Base-by-base conservation (phyloP, 805 yeast genomes). In the Yamadazyma takamatsuzukensis region DNA sequence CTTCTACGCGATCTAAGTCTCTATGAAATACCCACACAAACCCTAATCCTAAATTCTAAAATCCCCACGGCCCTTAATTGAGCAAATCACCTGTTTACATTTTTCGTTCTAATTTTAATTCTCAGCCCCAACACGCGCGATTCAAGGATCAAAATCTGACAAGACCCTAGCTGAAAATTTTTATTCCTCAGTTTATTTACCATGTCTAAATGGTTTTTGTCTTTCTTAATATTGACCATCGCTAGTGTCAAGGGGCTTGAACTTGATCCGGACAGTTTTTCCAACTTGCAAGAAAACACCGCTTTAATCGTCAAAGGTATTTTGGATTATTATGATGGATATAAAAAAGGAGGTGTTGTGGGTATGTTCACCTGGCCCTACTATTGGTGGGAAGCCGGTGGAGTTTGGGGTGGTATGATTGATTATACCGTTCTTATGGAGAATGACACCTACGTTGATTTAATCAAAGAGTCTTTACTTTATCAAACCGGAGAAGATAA, bases 341-440 rank as follows among this genome's bases (percentile, higher is more conserved):
- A 55, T 41, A 54, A 70, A 21, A 56, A 68, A 26, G 97, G 96
- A 21, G 83, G 89, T 6, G 74, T 88, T 4, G 67, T 84, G 17
- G 98, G 97, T 26, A 79, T 83, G 88, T 89, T 93, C 56, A 66
- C 80, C 9, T 64, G 70, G 51, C 97, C 97, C 0, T 89, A 90
- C 69, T 90, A 90, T 70, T 90, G 97, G 98, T 89, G 97, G 97
- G 87, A 88, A 63, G 95, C 97, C 7, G 97, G 97, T 45, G 95
- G 89, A 40, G 96, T 90, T 2, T 87, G 88, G 85, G 95, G 96
- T 6, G 70, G 83, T 13, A 64, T 90, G 71, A 52, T 90, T 27
- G 96, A 88, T 55, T 82, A 83, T 58, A 72, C 86, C 63, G 78
- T 54, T 45, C 80, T 70, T 53, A 76, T 85, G 55, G 74, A 80